Conservation (phyloP, 1,139 yeast genomes). For the Yamadazyma atmosphaerica region DNA sequence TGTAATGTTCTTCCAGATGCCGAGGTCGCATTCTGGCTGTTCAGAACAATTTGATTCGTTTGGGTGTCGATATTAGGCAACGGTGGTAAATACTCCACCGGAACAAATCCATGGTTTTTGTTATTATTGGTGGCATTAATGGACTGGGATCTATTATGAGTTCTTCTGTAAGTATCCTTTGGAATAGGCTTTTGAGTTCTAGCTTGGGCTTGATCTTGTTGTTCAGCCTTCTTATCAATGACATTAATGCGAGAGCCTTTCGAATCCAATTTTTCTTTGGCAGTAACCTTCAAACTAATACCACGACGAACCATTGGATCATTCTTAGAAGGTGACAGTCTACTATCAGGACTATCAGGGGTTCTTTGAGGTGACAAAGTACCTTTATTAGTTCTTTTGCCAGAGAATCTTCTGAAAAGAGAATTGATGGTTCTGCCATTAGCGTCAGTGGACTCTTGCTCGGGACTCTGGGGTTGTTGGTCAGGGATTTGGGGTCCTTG, state of each 20-base stretch:
- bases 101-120: slow-evolving; percentile 42
- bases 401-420: slow-evolving; percentile 39
- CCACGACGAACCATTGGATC: slow-evolving; percentile 61
- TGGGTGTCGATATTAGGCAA: slow-evolving; percentile 42
- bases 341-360: slow-evolving; percentile 10
- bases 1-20: slow-evolving; percentile 41
- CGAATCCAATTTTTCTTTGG: slow-evolving; percentile 48
- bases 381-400: slow-evolving; percentile 28
- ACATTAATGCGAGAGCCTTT: slow-evolving; percentile 26
- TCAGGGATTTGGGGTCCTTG: slow-evolving; percentile 25
- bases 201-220: slow-evolving; percentile 17
- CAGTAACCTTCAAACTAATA: slow-evolving; percentile 61
- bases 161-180: slow-evolving; percentile 10
- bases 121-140: slow-evolving; percentile 24
- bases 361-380: slow-evolving; percentile 18
- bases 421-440: slow-evolving; percentile 36
- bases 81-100: slow-evolving; percentile 52
- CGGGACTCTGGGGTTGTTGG: slow-evolving; percentile 38
- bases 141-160: slow-evolving; percentile 34
- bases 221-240: slow-evolving; percentile 15
- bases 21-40: slow-evolving; percentile 7
- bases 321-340: slow-evolving; percentile 19
- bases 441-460: slow-evolving; percentile 35
- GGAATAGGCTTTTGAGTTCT: slow-evolving; percentile 9
- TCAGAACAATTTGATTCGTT: slow-evolving; percentile 24